Base-by-base conservation (phyloP, 2,329 filamentous ascomycete genomes). In the Albifimbria verrucaria region DNA sequence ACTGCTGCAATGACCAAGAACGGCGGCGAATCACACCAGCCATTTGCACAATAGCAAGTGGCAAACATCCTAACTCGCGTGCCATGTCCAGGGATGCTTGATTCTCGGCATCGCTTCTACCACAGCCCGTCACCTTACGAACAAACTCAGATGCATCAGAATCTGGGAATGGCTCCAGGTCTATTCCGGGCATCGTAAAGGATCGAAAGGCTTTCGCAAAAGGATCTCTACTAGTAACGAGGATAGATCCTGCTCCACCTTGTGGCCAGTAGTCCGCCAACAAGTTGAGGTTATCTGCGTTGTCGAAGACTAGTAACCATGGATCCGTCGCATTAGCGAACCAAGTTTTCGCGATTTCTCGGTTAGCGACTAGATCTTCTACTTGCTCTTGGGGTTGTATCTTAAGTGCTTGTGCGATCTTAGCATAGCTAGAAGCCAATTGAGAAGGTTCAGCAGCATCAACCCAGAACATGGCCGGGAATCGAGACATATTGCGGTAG, bases 211-310 rank as follows among this genome's bases (percentile, higher is more conserved):
- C 39, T 49, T 49, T 49, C 24, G 47, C 47, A 49, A 26, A 17
- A n/a, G 47, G 47, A 18, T 49, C 47, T 49, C 47, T 39, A 21
- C 47, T 49, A 11, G 47, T 49, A n/a, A 49, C 28, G 20, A 49
- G 28, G 4, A 49, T 49, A 21, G 28, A 49, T 21, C 47, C 47
- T 15, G 24, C 39, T 23, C 47, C 47, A 12, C 18, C 39, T 7
- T 23, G 28, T 23, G 47, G 47, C 47, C 24, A 11, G 28, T 49
- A 49, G 47, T 49, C 26, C 7, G 26, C 22, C 24, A 49, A 22
- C 28, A 49, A 24, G 22, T 49, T 18, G 18, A 49, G 25, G 28
- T 49, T 41, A 26, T 49, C 47, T 36, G 47, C 47, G 21, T 49
- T 49, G 47, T 49, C 47, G 23, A 49, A 49, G 26, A 49, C 39